Base-by-base conservation (phyloP, 2,329 filamentous ascomycete species). In the Aureobasidium subglaciale region DNA sequence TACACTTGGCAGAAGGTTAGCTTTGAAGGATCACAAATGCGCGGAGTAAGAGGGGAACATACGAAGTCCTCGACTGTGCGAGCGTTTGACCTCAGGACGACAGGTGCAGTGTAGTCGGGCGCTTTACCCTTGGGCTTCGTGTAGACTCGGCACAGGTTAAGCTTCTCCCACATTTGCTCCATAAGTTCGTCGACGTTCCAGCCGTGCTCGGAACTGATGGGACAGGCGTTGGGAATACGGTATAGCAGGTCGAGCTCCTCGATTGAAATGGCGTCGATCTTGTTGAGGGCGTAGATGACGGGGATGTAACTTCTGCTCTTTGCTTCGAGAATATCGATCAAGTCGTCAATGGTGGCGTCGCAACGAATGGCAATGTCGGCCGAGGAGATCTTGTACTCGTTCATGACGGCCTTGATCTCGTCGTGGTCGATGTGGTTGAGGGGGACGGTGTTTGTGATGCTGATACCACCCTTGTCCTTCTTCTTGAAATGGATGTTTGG, bases 401-500 rank as follows among this genome's bases (percentile, higher is more conserved):
- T 84, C 89, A 99, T 92, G 63, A 99, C 93, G 53, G 93, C 93
- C 76, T 89, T 95, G 78, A 99, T 96, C 77, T 99, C 93, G 67
- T 95, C 93, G 63, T 90, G 81, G 70, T 93, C 88, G 67, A 99
- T 96, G 73, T 99, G 90, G 22, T 87, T 87, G 63, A 99, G 78
- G 5, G 91, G 90, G 41, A 93, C 86, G 2, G 93, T 99, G 73
- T 84, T 93, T n/a, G 91, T 96, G 68, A 99, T 93, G 67, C 88
- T 91, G 68, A 99, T 84, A 32, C 93, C 93, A 63, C 93, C 93
- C 76, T 97, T 97, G 74, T 99, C 93, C 79, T 99, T 99, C 80
- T 99, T 99, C 75, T 86, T 95, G 79, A 96, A 96, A n/a, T 93
- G 88, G 67, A 99, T 99, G 71, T 99, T 99, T 37, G 93, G 93